These are phyloP conservation scores for Chalciporus sp. DNA, from an alignment of 1,284 basidiomycete species.

Conservation along the genomic window DNA sequence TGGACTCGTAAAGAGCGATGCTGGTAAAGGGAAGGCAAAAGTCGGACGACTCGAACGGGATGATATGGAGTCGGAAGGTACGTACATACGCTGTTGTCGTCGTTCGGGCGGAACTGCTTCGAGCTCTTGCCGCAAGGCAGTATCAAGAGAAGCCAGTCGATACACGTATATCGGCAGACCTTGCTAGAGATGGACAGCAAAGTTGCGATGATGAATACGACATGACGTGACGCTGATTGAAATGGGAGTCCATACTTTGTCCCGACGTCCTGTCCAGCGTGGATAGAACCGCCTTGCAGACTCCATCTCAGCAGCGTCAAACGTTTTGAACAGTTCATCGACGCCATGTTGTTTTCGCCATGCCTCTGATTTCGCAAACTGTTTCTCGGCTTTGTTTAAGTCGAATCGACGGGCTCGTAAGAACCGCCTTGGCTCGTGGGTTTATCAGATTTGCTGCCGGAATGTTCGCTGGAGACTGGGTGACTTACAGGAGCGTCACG, in stretches of 20 bases:
- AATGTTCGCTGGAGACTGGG: background rate
- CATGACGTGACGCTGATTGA: background rate
- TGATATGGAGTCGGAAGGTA: constrained; percentile 9
- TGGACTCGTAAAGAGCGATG: constrained; percentile 63
- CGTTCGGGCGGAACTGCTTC: constrained; percentile 52
- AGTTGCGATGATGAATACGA: background rate
- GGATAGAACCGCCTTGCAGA: constrained; percentile 66
- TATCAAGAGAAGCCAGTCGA: constrained; percentile 56
- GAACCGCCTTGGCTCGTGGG: constrained; percentile 57
- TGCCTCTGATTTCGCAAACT: constrained; percentile 63
- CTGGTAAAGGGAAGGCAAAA: constrained; percentile 30
- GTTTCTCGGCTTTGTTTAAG: constrained; percentile 61
- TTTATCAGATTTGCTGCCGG: background rate
- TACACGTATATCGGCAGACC: constrained; percentile 78
- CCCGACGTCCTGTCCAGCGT: constrained; percentile 75
- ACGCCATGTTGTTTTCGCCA: constrained; percentile 69
- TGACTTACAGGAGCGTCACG: constrained; percentile 62
- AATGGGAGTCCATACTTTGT: constrained; percentile 53
- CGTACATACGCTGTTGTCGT: constrained; percentile 72
- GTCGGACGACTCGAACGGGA: background rate
- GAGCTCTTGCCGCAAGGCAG: constrained; percentile 60
- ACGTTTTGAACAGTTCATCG: constrained; percentile 59
- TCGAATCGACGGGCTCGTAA: constrained; percentile 72
- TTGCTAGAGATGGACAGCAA: constrained; percentile 40
- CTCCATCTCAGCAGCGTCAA: constrained; percentile 63